Evolutionary conservation across 179 eudicot species (phyloP), one percentile per base, ranked within the genome.

Genomic region (Patellifolia procumbens): DNA sequence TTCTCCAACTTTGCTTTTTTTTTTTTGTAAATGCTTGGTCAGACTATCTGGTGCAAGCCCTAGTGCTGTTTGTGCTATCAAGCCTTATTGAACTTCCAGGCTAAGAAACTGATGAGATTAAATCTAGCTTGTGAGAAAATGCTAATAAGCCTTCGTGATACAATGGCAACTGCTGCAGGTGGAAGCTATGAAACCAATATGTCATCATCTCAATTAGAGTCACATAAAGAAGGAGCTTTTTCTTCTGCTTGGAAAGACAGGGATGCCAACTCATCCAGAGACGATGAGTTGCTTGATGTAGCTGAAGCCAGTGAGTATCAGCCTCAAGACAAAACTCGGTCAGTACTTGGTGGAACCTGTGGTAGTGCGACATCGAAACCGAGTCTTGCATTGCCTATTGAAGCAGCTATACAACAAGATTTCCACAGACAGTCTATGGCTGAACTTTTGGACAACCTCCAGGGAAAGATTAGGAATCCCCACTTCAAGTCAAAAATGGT

Each of bases 381-480:
- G 51, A 55, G 71, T 74, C 63, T 20, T 70, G 81, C 69, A 66
- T 26, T 70, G 71, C 70, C 74, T 29, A 32, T 28, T 11, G 73
- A 74, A 65, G 65, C 60, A 60, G 71, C 28, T 70, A 26, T 68
- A 61, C 69, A 74, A 63, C 79, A 64, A 65, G 79, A 68, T 58
- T 42, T 28, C 63, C 37, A 69, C 42, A 76, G 81, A 26, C 45
- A 80, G 65, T 82, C 87, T 42, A 83, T 79, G 91, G 78, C 82
- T 78, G 90, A 89, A 73, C 84, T 90, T 78, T 86, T 91, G 37
- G 90, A 87, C 60, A 79, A 81, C 74, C 87, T 88, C 53, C 88
- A 80, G 78, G 88, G 80, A 52, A 85, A 78, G 65, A 81, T 76
- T 56, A 85, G 28, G 69, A 52, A 58, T 53, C 83, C 64, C 20